phyloP scores from a whole-genome alignment of 176 grass and related monocot genomes.

The Eleusine indica region DNA sequence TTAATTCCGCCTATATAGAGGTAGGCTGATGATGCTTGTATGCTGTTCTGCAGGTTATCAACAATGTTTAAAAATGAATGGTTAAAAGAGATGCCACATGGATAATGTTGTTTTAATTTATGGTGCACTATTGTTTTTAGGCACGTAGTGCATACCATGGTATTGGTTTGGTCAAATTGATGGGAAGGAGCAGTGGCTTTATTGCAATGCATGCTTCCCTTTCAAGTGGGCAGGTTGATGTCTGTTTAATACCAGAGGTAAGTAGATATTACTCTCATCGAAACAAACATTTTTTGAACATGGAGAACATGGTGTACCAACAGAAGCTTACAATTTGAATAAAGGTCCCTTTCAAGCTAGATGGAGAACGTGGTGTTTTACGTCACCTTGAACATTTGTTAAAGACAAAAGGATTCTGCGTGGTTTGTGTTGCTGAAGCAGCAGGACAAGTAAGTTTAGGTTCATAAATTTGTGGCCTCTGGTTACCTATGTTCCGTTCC shows the following conservation, averaged over 20 bases:
- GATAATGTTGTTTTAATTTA: slow-evolving; percentile 5
- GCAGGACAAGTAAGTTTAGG: slow-evolving; percentile 78
- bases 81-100: neutral
- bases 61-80: neutral
- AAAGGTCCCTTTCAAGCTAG: slow-evolving; percentile 76
- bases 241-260: slow-evolving; percentile 93
- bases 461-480: slow-evolving; percentile 3
- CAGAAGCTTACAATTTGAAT: slow-evolving; percentile 28
- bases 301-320: slow-evolving; percentile 2
- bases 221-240: slow-evolving; percentile 92
- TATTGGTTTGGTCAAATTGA: slow-evolving; percentile 93
- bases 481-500: neutral
- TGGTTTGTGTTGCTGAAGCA: slow-evolving; percentile 90
- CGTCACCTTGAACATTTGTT: slow-evolving; percentile 78
- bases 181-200: slow-evolving; percentile 95
- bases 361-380: slow-evolving; percentile 82
- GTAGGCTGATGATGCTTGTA: slow-evolving; percentile 37
- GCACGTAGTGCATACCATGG: slow-evolving; percentile 96
- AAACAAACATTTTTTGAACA: neutral
- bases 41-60: slow-evolving; percentile 1
- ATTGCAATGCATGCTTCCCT: slow-evolving; percentile 99
- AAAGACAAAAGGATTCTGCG: slow-evolving; percentile 77
- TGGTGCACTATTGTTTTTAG: slow-evolving; percentile 43
- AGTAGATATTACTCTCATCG: slow-evolving; percentile 33
- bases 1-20: slow-evolving; percentile 99